These are phyloP conservation scores for Mycosarcoma mackinlayi DNA, from an alignment of 1,284 basidiomycete species.

Conservation along the genomic window DNA sequence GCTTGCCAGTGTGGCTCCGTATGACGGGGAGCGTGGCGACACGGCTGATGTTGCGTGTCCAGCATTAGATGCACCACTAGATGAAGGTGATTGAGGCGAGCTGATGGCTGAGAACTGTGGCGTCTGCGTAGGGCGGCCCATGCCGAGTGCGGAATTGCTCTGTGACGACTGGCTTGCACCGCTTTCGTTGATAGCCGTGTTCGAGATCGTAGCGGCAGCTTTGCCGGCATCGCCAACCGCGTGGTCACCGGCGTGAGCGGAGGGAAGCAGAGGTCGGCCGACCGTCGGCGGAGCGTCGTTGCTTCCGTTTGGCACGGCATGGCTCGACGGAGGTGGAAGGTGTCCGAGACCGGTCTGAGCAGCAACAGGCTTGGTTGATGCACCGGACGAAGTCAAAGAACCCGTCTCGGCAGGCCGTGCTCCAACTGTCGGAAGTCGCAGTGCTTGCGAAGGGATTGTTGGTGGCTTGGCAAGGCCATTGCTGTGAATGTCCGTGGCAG, in stretches of 20 bases:
- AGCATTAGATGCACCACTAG: slow-evolving; percentile 8
- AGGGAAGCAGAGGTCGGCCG: slow-evolving; percentile 33
- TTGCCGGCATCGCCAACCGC: slow-evolving; percentile 13
- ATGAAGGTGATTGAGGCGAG: slow-evolving; percentile 35
- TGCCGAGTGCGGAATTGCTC: slow-evolving; percentile 17
- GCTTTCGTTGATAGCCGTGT: slow-evolving; percentile 6
- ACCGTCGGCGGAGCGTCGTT: slow-evolving; percentile 3
- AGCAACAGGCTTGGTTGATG: slow-evolving; percentile 2
- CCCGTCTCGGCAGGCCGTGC: slow-evolving; percentile 39
- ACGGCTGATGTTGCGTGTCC: neutral
- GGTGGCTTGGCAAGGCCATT: slow-evolving; percentile 19
- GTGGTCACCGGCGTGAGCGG: slow-evolving; percentile 8
- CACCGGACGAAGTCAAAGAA: slow-evolving; percentile 19
- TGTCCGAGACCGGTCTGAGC: slow-evolving; percentile 14
- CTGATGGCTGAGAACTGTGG: slow-evolving; percentile 16
- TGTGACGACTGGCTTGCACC: neutral
- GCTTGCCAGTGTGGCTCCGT: slow-evolving; percentile 29
- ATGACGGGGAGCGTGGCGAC: slow-evolving; percentile 43
- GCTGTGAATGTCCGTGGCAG: neutral
- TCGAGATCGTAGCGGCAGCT: slow-evolving; percentile 1
- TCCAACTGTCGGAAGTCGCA: slow-evolving; percentile 19
- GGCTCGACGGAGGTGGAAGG: slow-evolving; percentile 34
- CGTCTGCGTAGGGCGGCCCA: slow-evolving; percentile 29
- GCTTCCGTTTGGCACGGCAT: slow-evolving; percentile 17
- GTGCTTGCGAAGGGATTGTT: slow-evolving; percentile 22